Conservation (phyloP, 805 yeast species). For the Hanseniaspora lachancei region DNA sequence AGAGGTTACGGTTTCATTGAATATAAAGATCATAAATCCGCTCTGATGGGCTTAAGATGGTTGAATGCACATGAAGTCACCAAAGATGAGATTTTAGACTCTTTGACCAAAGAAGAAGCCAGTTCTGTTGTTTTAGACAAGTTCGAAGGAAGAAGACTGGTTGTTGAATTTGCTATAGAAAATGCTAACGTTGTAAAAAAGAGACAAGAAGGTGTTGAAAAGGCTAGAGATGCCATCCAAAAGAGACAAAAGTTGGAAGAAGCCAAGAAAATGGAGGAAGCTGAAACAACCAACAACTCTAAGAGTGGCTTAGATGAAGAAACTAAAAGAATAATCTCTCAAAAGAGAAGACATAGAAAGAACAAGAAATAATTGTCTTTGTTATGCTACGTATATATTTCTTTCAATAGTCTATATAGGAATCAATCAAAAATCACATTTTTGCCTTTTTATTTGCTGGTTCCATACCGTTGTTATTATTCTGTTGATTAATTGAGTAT, state of each 20-base stretch:
- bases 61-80: slow-evolving; percentile 83
- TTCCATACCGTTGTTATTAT: not conserved
- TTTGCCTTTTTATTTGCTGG: slow-evolving; percentile 5
- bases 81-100: slow-evolving; percentile 52
- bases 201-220: slow-evolving; percentile 51
- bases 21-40: slow-evolving; percentile 79
- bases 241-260: slow-evolving; percentile 17
- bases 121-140: slow-evolving; percentile 43
- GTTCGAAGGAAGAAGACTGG: slow-evolving; percentile 50
- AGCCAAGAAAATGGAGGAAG: slow-evolving; percentile 21
- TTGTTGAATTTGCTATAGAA: slow-evolving; percentile 92
- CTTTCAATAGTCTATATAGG: not conserved
- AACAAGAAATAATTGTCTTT: slow-evolving; percentile 25
- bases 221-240: slow-evolving; percentile 20
- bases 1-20: slow-evolving; percentile 96
- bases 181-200: slow-evolving; percentile 88
- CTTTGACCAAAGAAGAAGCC: slow-evolving; percentile 56
- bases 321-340: slow-evolving; percentile 51
- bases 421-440: not conserved
- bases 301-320: slow-evolving; percentile 37
- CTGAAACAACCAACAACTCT: slow-evolving; percentile 21
- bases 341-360: slow-evolving; percentile 55
- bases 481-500: not conserved
- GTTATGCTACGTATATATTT: not conserved
- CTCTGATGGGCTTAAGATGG: slow-evolving; percentile 95